Conservation (phyloP, 2,329 filamentous ascomycete species). For the Botrytis paeoniae region DNA sequence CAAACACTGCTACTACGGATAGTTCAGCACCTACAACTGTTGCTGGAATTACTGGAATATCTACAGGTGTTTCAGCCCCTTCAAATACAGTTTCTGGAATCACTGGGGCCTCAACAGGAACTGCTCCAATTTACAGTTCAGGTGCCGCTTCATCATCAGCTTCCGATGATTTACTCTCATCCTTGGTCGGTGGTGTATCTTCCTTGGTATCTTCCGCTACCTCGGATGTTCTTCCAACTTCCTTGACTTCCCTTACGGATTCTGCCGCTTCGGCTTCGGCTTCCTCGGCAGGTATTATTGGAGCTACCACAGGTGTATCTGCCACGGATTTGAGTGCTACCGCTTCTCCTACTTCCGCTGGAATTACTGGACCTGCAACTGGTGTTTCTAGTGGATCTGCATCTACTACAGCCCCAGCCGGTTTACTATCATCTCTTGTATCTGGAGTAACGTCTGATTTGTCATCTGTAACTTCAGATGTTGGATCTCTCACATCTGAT, state of each 20-base stretch:
- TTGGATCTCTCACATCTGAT: constrained; percentile 7
- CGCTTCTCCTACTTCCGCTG: background rate
- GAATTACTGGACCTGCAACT: background rate
- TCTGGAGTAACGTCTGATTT: background rate
- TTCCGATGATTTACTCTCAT: constrained; percentile 3
- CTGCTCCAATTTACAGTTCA: background rate
- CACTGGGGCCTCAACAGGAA: constrained; percentile 4
- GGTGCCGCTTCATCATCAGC: background rate
- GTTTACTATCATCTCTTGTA: background rate
- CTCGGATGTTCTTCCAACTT: constrained; percentile 18
- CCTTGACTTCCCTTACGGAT: background rate
- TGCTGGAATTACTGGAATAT: background rate
- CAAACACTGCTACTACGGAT: background rate
- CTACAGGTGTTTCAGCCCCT: background rate
- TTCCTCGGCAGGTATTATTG: constrained; percentile 3
- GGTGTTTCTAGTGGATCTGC: constrained; percentile 2
- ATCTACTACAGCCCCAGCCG: background rate
- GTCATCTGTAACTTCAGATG: background rate
- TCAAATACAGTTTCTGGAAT: constrained; percentile 1
- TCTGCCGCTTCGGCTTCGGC: background rate
- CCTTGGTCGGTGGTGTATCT: background rate
- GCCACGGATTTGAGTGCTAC: background rate
- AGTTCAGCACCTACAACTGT: background rate
- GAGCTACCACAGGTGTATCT: background rate
- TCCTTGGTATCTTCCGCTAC: constrained; percentile 6